Conservation (phyloP, 352 stramenopile genomes). For the Phytopythium sindhum region DNA sequence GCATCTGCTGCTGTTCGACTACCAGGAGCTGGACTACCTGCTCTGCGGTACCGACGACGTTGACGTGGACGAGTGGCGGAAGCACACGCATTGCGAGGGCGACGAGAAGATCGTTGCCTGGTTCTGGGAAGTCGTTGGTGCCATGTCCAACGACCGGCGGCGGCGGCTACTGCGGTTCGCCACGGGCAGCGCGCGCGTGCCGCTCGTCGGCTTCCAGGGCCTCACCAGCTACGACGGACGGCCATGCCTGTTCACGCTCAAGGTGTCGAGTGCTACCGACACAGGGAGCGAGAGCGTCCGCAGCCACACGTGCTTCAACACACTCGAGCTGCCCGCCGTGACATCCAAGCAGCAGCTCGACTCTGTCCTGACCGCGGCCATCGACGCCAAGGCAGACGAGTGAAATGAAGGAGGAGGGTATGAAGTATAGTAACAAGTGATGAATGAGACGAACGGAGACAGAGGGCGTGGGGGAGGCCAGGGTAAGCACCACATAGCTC, state of each 20-base stretch:
- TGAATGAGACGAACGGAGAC: neutral
- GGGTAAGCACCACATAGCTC: neutral
- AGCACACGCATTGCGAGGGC: constrained; percentile 48
- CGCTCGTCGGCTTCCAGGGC: constrained; percentile 59
- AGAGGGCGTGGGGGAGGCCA: neutral
- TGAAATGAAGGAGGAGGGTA: neutral
- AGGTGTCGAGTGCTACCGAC: constrained; percentile 22
- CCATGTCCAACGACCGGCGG: constrained; percentile 74
- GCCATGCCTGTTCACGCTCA: constrained; percentile 70
- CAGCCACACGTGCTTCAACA: constrained; percentile 78
- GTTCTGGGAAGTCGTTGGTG: constrained; percentile 85
- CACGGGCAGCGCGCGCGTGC: constrained; percentile 75
- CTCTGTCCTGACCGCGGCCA: constrained; percentile 42
- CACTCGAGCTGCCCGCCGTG: constrained; percentile 94
- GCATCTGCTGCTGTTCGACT: constrained; percentile 95
- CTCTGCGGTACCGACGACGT: constrained; percentile 93
- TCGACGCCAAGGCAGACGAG: constrained; percentile 51
- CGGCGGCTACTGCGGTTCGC: constrained; percentile 75
- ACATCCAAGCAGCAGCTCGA: constrained; percentile 75
- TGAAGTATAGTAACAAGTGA: neutral
- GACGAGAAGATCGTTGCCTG: constrained; percentile 27
- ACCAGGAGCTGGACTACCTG: constrained; percentile 94
- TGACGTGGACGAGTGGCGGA: constrained; percentile 93
- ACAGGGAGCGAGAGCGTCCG: constrained; percentile 38
- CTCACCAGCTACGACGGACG: constrained; percentile 79